A percentile compares a stretch with the other conserved stretches of the same genome.
These are phyloP conservation scores for Pyrenophora teres DNA, from an alignment of 2,329 filamentous ascomycete species.

Conservation along the genomic window DNA sequence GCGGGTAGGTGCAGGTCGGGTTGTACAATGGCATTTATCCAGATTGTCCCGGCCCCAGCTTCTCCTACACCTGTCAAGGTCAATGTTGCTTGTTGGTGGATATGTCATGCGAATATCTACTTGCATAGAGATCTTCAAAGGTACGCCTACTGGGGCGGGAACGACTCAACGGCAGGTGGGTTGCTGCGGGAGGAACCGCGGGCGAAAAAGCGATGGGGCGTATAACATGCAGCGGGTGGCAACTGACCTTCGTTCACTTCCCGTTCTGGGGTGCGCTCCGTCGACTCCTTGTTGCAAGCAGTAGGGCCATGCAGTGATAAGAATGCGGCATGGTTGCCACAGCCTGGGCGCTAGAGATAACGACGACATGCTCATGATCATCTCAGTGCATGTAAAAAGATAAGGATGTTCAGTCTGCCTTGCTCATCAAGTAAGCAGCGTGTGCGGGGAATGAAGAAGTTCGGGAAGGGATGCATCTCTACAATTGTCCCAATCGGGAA, in stretches of 20 bases:
- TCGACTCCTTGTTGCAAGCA: not conserved
- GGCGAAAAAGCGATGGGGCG: not conserved
- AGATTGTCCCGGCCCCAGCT: not conserved
- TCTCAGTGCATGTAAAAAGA: not conserved
- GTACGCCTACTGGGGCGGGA: not conserved
- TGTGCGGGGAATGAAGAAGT: not conserved
- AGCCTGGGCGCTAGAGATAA: not conserved
- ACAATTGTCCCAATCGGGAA: constrained; percentile 17
- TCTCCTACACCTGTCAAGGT: not conserved
- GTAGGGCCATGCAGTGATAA: not conserved
- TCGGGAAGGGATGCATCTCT: constrained; percentile 4
- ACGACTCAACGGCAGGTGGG: not conserved
- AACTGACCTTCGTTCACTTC: not conserved
- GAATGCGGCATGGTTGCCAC: not conserved
- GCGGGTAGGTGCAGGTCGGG: constrained; percentile 3
- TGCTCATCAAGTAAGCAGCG: not conserved
- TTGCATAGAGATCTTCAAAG: not conserved
- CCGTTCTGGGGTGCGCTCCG: not conserved
- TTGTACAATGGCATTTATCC: constrained; percentile 2
- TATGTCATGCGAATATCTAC: not conserved
- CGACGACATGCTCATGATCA: not conserved
- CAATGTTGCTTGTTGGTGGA: not conserved
- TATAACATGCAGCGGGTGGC: not conserved
- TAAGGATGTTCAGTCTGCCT: not conserved
- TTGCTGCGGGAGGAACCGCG: not conserved